Conservation (phyloP, 768 basidiomycete genomes). For the Suillus lakei region DNA sequence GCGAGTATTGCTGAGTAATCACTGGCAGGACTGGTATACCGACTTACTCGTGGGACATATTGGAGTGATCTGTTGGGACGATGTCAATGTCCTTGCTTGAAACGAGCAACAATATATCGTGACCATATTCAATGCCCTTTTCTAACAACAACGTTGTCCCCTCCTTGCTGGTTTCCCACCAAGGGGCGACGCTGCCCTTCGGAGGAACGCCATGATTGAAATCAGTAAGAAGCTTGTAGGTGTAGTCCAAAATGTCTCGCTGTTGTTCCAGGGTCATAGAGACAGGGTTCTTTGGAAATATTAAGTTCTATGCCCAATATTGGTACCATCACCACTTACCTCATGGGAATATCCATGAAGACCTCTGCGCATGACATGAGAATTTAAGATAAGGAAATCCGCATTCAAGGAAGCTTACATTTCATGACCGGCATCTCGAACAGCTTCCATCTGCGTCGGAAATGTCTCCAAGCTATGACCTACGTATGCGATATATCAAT, state of each 20-base stretch:
- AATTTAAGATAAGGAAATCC: neutral
- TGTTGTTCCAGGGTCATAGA: slow-evolving; percentile 69
- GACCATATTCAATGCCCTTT: slow-evolving; percentile 77
- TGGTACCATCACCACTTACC: slow-evolving; percentile 29
- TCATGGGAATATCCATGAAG: slow-evolving; percentile 78
- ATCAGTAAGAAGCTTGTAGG: slow-evolving; percentile 63
- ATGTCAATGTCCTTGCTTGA: slow-evolving; percentile 18
- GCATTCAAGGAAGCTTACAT: slow-evolving; percentile 42
- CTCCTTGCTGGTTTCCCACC: slow-evolving; percentile 81
- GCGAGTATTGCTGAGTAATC: neutral
- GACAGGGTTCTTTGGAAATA: slow-evolving; percentile 54
- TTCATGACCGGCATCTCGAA: slow-evolving; percentile 77
- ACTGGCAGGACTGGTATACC: neutral
- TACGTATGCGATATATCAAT: slow-evolving; percentile 20
- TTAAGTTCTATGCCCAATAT: neutral
- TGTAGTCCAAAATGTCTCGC: slow-evolving; percentile 70
- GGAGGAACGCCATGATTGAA: slow-evolving; percentile 66
- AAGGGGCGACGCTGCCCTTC: slow-evolving; percentile 72
- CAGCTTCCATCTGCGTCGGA: slow-evolving; percentile 68
- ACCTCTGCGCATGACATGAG: slow-evolving; percentile 43
- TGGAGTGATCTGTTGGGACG: slow-evolving; percentile 54
- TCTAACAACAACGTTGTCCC: slow-evolving; percentile 66
- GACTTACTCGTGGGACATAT: slow-evolving; percentile 55
- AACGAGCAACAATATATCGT: slow-evolving; percentile 9
- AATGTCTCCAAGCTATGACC: slow-evolving; percentile 80